Conservation (phyloP, 2,329 filamentous ascomycete species). For the Fusarium nisikadoi region DNA sequence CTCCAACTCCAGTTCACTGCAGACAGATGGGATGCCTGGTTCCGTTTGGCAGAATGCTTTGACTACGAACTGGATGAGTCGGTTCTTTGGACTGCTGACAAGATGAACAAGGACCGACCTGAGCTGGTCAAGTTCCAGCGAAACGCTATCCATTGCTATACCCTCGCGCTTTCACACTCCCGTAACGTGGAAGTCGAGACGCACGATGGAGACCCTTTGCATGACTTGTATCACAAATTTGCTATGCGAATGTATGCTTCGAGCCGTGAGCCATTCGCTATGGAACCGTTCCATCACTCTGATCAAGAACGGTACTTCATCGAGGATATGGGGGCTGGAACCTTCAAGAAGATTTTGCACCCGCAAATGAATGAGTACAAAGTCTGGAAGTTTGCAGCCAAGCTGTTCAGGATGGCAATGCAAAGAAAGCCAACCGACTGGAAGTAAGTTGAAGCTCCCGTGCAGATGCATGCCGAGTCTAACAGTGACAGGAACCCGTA, state of each 20-base stretch:
- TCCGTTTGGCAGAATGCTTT: slow-evolving; percentile 85
- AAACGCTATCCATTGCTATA: slow-evolving; percentile 84
- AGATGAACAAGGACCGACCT: slow-evolving; percentile 83
- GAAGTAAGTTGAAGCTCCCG: slow-evolving; percentile 57
- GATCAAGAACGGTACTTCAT: slow-evolving; percentile 69
- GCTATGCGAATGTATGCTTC: slow-evolving; percentile 71
- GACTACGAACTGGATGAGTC: slow-evolving; percentile 89
- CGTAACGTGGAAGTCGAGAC: slow-evolving; percentile 56
- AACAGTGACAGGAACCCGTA: slow-evolving; percentile 61
- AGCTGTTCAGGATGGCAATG: slow-evolving; percentile 67
- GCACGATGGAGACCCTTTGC: slow-evolving; percentile 63
- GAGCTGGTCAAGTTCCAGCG: slow-evolving; percentile 82
- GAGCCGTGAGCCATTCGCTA: slow-evolving; percentile 70
- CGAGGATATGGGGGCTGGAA: slow-evolving; percentile 59
- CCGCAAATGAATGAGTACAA: slow-evolving; percentile 68
- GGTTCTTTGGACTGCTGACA: slow-evolving; percentile 89
- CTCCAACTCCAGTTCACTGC: slow-evolving; percentile 85
- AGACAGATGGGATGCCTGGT: slow-evolving; percentile 91
- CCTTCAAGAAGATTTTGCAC: slow-evolving; percentile 63
- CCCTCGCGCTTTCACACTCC: slow-evolving; percentile 67
- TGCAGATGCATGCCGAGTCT: slow-evolving; percentile 22
- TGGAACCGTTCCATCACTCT: slow-evolving; percentile 68
- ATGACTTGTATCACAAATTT: slow-evolving; percentile 70
- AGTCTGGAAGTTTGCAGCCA: slow-evolving; percentile 70
- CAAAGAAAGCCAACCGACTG: slow-evolving; percentile 64